phyloP scores from a whole-genome alignment of 2,329 filamentous ascomycete species.

The Xylaria sp. region DNA sequence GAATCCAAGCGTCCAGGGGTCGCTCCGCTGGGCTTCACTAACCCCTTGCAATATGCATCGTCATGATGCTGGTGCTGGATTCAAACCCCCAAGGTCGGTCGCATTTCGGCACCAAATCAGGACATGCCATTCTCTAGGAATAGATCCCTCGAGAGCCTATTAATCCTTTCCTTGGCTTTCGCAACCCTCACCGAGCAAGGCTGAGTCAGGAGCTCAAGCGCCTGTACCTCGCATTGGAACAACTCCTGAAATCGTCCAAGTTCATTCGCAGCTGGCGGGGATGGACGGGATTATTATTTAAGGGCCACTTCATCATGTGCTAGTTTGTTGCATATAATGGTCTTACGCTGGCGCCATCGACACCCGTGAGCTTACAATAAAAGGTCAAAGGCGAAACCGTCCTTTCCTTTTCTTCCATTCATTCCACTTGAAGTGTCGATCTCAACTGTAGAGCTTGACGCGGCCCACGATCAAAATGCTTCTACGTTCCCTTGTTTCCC shows the following conservation, averaged over 20 bases:
- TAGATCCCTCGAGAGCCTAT: constrained; percentile 8
- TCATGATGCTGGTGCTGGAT: neutral
- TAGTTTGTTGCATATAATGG: constrained; percentile 5
- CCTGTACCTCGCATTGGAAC: neutral
- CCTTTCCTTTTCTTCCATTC: neutral
- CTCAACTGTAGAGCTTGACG: neutral
- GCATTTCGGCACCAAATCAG: constrained; percentile 25
- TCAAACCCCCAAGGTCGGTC: constrained; percentile 6
- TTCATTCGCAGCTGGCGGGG: constrained; percentile 1
- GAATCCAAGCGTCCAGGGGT: neutral
- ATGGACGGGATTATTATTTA: constrained; percentile 15
- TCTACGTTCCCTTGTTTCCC: constrained; percentile 33
- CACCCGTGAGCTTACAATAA: neutral
- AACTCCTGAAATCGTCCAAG: constrained; percentile 11
- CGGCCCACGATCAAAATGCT: constrained; percentile 36
- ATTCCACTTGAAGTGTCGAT: neutral
- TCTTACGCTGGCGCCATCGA: constrained; percentile 26
- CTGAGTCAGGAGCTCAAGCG: constrained; percentile 21
- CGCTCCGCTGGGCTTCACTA: neutral
- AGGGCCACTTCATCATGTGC: neutral
- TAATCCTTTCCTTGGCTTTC: neutral
- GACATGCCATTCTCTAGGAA: neutral
- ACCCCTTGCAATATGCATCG: constrained; percentile 10
- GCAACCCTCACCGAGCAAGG: constrained; percentile 1
- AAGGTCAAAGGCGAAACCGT: constrained; percentile 6